Evolutionary conservation across 1,139 yeast genomes (phyloP).

Genomic region (Meyerozyma athensensis): DNA sequence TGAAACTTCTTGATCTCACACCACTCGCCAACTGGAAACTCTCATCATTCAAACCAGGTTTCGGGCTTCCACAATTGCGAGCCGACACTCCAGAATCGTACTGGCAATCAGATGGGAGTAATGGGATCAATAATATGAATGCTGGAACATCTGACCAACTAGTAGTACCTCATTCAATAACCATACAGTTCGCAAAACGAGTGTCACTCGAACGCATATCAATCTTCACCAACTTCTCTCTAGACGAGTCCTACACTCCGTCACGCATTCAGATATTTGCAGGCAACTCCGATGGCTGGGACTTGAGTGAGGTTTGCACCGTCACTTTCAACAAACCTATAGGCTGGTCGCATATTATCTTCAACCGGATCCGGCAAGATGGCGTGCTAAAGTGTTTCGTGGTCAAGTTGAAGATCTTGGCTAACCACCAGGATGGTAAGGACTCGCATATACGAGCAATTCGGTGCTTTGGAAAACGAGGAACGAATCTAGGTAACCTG

Average conservation of each 20-base stretch:
- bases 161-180: slow-evolving; percentile 79
- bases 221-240: slow-evolving; percentile 58
- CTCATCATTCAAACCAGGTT: slow-evolving; percentile 71
- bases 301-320: slow-evolving; percentile 67
- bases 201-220: slow-evolving; percentile 70
- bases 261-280: slow-evolving; percentile 64
- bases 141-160: slow-evolving; percentile 31
- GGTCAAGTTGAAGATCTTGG: slow-evolving; percentile 61
- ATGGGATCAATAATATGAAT: slow-evolving; percentile 25
- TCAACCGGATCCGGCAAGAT: slow-evolving; percentile 55
- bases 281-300: slow-evolving; percentile 81
- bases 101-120: slow-evolving; percentile 93
- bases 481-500: not conserved
- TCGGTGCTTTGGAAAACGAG: slow-evolving; percentile 29
- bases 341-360: slow-evolving; percentile 81
- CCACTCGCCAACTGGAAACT: slow-evolving; percentile 83
- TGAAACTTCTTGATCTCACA: slow-evolving; percentile 69
- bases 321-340: slow-evolving; percentile 65
- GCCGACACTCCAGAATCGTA: slow-evolving; percentile 70
- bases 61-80: slow-evolving; percentile 63
- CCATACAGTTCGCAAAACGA: slow-evolving; percentile 75
- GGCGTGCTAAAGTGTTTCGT: slow-evolving; percentile 70
- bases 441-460: slow-evolving; percentile 87
- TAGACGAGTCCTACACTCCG: slow-evolving; percentile 94
- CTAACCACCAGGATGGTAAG: slow-evolving; percentile 94